Evolutionary conservation across 2,329 filamentous ascomycete genomes (phyloP).

Genomic region (Xylariaceae sp.): DNA sequence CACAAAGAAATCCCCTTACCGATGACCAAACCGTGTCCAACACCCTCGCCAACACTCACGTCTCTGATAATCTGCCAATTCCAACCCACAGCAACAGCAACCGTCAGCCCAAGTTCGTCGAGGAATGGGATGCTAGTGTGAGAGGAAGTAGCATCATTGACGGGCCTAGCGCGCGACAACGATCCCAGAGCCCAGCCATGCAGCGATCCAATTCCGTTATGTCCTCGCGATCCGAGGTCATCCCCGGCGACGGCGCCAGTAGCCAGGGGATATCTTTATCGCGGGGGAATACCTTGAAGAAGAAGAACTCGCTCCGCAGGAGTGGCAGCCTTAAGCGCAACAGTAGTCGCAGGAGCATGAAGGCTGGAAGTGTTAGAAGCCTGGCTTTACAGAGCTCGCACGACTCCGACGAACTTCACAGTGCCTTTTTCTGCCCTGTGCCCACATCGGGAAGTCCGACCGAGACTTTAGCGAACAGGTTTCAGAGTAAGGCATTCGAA

Average conservation of each 20-base stretch:
- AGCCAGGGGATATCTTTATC: slow-evolving; percentile 34
- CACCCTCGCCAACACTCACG: slow-evolving; percentile 32
- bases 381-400: slow-evolving; percentile 65
- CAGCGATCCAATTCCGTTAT: slow-evolving; percentile 58
- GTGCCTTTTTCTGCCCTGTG: slow-evolving; percentile 84
- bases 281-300: slow-evolving; percentile 74
- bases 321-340: slow-evolving; percentile 72
- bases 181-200: slow-evolving; percentile 33
- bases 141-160: slow-evolving; percentile 62
- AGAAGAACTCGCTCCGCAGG: slow-evolving; percentile 75
- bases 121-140: slow-evolving; percentile 68
- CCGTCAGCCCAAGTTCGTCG: slow-evolving; percentile 54
- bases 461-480: slow-evolving; percentile 79
- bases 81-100: slow-evolving; percentile 4
- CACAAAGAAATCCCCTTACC: slow-evolving; percentile 11
- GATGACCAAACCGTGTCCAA: slow-evolving; percentile 33
- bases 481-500: slow-evolving; percentile 63
- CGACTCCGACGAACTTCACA: slow-evolving; percentile 69
- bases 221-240: slow-evolving; percentile 44
- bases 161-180: slow-evolving; percentile 30
- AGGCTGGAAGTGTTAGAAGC: slow-evolving; percentile 82
- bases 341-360: slow-evolving; percentile 74
- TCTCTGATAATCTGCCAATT: slow-evolving; percentile 16
- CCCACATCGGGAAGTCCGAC: slow-evolving; percentile 85
- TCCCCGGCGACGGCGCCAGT: slow-evolving; percentile 37